Base-by-base conservation (phyloP, 1,284 basidiomycete species). In the Coniophora puteana region DNA sequence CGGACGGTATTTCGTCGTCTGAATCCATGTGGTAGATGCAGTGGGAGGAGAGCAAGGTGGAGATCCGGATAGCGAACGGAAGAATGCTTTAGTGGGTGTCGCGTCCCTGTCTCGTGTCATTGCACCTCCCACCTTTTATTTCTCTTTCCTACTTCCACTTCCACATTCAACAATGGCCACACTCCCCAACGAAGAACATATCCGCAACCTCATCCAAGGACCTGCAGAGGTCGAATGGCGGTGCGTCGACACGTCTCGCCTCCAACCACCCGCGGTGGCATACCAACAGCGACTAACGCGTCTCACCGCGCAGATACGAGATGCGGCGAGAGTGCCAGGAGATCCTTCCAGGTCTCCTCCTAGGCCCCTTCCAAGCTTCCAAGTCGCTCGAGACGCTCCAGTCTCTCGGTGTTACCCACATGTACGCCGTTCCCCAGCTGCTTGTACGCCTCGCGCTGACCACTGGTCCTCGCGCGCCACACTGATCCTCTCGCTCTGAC, bases 281-380 rank as follows among this genome's bases (percentile, higher is more conserved):
- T 44, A n/a, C n/a, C n/a, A n/a, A n/a, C n/a, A n/a, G n/a, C n/a
- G n/a, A n/a, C n/a, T 32, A 43, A 17, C 27, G n/a, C 39, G 18
- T 38, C 31, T 38, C 30, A 36, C 35, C 38, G 40, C 28, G 8
- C 44, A 93, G 90, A 58, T 96, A 96, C 57, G 93, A 96, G 62
- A 96, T 96, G 93, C 76, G 93, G 30, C 70, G 93, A 32, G 85
- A 94, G 57, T 92, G 91, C 50, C 93, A 97, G 66, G 82, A 93
- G 62, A 93, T 96, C 52, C 70, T 95, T 0, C 90, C 90, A 3
- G 80, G 80, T 8, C 76, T 97, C 29, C 76, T 81, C 32, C 78
- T 96, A 2, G 93, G 93, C 0, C 92, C 93, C 1, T 91, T 93
- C 51, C 87, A 92, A 52, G 84, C 86, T 3, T 90, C 89, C 2